These are phyloP conservation scores for Fusarium humuli DNA, from an alignment of 2,329 filamentous ascomycete species.

Conservation along the genomic window DNA sequence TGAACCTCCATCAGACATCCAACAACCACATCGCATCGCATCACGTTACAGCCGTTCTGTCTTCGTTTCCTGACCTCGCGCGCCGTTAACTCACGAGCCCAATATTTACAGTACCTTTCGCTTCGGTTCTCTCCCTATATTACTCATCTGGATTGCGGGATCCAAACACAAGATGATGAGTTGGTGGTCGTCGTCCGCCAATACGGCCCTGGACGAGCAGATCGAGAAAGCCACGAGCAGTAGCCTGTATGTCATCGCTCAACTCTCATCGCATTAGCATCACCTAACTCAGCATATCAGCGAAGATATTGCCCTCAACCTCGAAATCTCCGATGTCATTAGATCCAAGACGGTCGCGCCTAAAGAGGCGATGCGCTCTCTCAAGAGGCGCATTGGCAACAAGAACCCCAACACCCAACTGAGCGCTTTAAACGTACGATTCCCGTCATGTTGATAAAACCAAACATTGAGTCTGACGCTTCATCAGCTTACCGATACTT, in stretches of 20 bases:
- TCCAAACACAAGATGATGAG: slow-evolving; percentile 74
- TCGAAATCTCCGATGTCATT: slow-evolving; percentile 98
- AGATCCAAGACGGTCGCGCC: slow-evolving; percentile 97
- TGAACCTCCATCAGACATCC: slow-evolving; percentile 41
- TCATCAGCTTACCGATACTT: slow-evolving; percentile 88
- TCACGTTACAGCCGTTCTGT: slow-evolving; percentile 15
- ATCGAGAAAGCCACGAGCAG: slow-evolving; percentile 94
- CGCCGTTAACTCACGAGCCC: slow-evolving; percentile 1
- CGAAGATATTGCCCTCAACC: slow-evolving; percentile 95
- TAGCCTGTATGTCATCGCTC: slow-evolving; percentile 74
- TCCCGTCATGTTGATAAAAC: neutral
- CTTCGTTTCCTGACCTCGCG: slow-evolving; percentile 13
- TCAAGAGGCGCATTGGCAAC: slow-evolving; percentile 94
- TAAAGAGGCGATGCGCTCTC: slow-evolving; percentile 96
- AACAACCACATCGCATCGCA: slow-evolving; percentile 18
- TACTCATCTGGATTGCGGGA: slow-evolving; percentile 16
- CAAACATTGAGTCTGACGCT: slow-evolving; percentile 27
- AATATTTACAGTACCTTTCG: neutral
- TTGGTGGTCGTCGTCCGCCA: slow-evolving; percentile 94
- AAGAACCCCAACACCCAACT: slow-evolving; percentile 98
- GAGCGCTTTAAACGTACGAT: slow-evolving; percentile 85
- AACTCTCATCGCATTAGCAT: slow-evolving; percentile 28
- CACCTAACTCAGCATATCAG: slow-evolving; percentile 57
- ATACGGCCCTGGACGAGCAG: slow-evolving; percentile 94
- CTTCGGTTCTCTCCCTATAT: neutral